Percentiles rank a stretch among this genome's conserved stretches.
phyloP scores from a whole-genome alignment of 257 asterid genomes.

The Paraleonurus japonicus region DNA sequence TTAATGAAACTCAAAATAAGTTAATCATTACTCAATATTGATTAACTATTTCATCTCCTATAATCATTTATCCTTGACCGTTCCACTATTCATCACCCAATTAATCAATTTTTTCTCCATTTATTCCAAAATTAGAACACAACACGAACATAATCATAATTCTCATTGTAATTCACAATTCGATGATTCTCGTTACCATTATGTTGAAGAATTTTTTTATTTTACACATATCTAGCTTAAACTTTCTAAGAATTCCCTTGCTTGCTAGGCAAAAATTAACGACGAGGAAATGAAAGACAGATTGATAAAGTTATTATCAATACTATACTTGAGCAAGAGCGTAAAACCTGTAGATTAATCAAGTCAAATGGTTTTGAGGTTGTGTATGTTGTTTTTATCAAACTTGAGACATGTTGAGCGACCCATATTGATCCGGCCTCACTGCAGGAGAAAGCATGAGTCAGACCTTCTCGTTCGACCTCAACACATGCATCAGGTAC shows the following conservation, averaged over 20 bases:
- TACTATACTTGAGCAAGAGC: neutral
- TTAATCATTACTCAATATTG: too few species aligned
- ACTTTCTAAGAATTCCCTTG: neutral
- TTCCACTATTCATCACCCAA: too few species aligned
- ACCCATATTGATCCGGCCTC: constrained; percentile 75
- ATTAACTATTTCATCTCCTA: too few species aligned
- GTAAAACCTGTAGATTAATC: neutral
- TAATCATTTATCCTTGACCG: too few species aligned
- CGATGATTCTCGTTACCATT: too few species aligned
- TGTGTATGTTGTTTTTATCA: constrained; percentile 40
- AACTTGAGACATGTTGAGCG: constrained; percentile 58
- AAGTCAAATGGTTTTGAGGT: neutral
- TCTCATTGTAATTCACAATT: too few species aligned
- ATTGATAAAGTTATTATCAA: neutral
- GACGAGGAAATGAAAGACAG: neutral
- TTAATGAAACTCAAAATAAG: too few species aligned
- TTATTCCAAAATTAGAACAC: too few species aligned
- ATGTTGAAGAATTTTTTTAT: too few species aligned
- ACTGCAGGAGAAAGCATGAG: constrained; percentile 88
- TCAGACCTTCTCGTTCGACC: constrained; percentile 61
- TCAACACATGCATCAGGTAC: constrained; percentile 45
- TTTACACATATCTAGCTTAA: neutral
- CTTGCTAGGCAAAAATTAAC: neutral
- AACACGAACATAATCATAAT: too few species aligned
- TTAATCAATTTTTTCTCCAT: too few species aligned